phyloP scores from a whole-genome alignment of 495 filamentous ascomycete species.

The Penicillium mononematosum region DNA sequence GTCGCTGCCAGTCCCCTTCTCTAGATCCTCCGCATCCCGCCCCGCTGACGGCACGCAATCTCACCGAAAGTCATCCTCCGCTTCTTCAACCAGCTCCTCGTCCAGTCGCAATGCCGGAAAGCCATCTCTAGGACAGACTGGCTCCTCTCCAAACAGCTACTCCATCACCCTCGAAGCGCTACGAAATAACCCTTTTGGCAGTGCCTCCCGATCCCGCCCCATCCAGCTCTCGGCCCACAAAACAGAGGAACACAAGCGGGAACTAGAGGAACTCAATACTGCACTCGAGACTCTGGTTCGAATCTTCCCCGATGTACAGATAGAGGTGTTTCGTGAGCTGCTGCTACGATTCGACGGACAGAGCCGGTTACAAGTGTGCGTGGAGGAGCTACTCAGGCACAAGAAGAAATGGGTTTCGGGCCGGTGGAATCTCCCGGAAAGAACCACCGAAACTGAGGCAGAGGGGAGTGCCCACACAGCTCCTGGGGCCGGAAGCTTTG shows the following conservation, averaged over 20 bases:
- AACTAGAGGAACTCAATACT: constrained; percentile 70
- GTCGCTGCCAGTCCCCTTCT: constrained; percentile 44
- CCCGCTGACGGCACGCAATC: constrained; percentile 29
- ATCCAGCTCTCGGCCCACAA: constrained; percentile 17
- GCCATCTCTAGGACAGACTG: constrained; percentile 9
- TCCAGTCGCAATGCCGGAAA: constrained; percentile 19
- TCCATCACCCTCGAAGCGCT: constrained; percentile 45
- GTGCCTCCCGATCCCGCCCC: constrained; percentile 34
- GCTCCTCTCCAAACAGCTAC: constrained; percentile 23
- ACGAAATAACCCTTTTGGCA: constrained; percentile 47
- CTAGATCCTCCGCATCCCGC: constrained; percentile 34
- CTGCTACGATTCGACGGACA: constrained; percentile 76
- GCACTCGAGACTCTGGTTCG: constrained; percentile 67
- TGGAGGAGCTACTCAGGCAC: constrained; percentile 79
- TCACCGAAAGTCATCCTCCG: constrained; percentile 19
- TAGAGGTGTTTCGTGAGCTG: constrained; percentile 93
- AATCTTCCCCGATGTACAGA: constrained; percentile 82
- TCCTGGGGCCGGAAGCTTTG: constrained; percentile 4
- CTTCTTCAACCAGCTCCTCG: constrained; percentile 25
- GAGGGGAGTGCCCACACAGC: constrained; percentile 3
- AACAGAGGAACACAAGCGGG: constrained; percentile 33
- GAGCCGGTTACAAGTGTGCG: constrained; percentile 79
- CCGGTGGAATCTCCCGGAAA: constrained; percentile 58
- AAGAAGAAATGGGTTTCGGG: constrained; percentile 72
- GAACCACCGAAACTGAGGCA: constrained; percentile 17